Evolutionary conservation across 2,329 filamentous ascomycete species (phyloP).

Genomic region (Arthrobotrys entomopaga): DNA sequence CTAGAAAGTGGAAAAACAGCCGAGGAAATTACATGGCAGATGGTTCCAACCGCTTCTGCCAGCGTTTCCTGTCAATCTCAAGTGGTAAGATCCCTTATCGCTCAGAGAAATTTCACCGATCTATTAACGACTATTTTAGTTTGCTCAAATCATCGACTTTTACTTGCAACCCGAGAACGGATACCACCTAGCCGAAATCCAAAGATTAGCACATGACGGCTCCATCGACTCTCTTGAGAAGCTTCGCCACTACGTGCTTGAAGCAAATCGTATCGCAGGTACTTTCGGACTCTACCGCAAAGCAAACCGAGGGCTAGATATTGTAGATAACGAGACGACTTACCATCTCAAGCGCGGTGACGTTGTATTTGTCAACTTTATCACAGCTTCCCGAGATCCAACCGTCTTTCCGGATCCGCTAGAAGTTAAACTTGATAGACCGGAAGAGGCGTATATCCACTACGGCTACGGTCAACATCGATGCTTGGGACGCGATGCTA

Average conservation of each 20-base stretch:
- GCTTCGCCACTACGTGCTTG: conserved; percentile 76
- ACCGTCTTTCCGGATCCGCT: conserved; percentile 71
- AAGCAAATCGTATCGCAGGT: conserved; percentile 75
- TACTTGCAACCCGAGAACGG: conserved; percentile 71
- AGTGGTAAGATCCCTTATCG: conserved; percentile 62
- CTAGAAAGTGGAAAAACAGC: conserved; percentile 71
- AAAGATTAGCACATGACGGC: conserved; percentile 69
- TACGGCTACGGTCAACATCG: conserved; percentile 72
- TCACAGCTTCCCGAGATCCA: conserved; percentile 68
- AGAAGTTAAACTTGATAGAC: conserved; percentile 71
- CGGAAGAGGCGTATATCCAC: conserved; percentile 72
- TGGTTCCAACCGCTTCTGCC: conserved; percentile 74
- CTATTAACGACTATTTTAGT: conserved; percentile 63
- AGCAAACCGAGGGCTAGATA: conserved; percentile 65
- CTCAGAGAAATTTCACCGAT: conserved; percentile 57
- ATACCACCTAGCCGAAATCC: conserved; percentile 70
- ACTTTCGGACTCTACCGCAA: conserved; percentile 72
- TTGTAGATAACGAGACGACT: conserved; percentile 66
- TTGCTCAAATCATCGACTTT: conserved; percentile 78
- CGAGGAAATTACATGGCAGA: conserved; percentile 77
- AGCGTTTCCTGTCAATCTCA: conserved; percentile 78
- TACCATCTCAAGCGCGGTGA: conserved; percentile 69
- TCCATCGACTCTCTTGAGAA: conserved; percentile 70
- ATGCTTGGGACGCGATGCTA: conserved; percentile 71
- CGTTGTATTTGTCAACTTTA: conserved; percentile 73